Evolutionary conservation across 805 yeast genomes (phyloP).

Genomic region (Kuraishia hungarica): DNA sequence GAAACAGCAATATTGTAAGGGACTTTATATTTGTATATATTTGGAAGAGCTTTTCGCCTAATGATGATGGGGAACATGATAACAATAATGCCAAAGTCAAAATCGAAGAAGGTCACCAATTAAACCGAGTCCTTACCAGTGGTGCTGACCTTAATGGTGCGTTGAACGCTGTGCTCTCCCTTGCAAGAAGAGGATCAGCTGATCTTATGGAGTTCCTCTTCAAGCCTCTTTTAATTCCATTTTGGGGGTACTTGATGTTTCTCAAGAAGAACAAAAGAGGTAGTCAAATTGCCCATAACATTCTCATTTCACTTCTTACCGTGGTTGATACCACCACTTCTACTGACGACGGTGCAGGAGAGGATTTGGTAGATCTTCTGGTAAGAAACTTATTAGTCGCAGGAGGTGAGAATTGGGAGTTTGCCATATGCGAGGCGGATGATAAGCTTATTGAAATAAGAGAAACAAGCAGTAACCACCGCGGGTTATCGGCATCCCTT

Average conservation of each 20-base stretch:
- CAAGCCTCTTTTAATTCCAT: conserved; percentile 18
- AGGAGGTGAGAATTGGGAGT: conserved; percentile 29
- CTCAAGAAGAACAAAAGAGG: conserved; percentile 22
- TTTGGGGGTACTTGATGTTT: conserved; percentile 38
- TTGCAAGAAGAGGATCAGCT: conserved; percentile 36
- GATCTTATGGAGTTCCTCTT: conserved; percentile 26
- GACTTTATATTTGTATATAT: conserved; percentile 53
- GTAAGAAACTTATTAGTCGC: conserved; percentile 25
- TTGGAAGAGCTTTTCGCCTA: conserved; percentile 38
- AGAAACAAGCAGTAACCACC: conserved; percentile 1
- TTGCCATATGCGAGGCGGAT: conserved; percentile 25
- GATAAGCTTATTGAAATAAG: conserved; percentile 23
- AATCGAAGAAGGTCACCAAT: no score
- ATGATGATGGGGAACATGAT: conserved; percentile 1
- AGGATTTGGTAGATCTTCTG: conserved; percentile 18
- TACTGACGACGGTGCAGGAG: conserved; percentile 1
- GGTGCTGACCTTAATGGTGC: conserved; percentile 50
- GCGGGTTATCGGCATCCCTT: no score
- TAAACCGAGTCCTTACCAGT: conserved; percentile 25
- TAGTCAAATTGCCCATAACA: conserved; percentile 24
- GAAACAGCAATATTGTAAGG: conserved; percentile 37
- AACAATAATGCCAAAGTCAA: no score
- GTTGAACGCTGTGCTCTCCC: conserved; percentile 56
- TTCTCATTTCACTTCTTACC: conserved; percentile 26
- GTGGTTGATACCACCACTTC: conserved; percentile 9